Base-by-base conservation (phyloP, 2,329 filamentous ascomycete genomes). In the Bisporella sp. region DNA sequence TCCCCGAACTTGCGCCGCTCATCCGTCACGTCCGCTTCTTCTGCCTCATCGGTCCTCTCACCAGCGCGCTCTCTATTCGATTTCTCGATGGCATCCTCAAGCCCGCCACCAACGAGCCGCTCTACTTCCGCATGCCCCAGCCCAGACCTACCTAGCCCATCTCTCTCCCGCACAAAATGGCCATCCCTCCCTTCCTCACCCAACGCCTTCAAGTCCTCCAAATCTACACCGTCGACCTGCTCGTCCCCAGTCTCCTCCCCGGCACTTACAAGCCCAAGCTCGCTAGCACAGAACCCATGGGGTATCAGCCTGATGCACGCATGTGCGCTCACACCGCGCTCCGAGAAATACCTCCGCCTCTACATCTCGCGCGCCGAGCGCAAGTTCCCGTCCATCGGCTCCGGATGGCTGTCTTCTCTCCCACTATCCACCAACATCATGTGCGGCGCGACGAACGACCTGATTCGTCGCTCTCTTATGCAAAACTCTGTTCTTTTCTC, bases 401-500 rank as follows among this genome's bases (percentile, higher is more conserved):
- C 57, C 5, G 55, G 53, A 33, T 64, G 61, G 61, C 53, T 66
- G 28, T 53, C 54, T 5, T 46, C 57, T 6, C 50, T 54, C 0
- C 66, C 72, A 0, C 67, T 74, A 9, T 65, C 71, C 9, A 69
- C 68, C 4, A 68, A 75, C 2, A 63, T 71, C 2, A 62, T 68
- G 0, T 73, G 71, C 41, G 71, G 73, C 28, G 65, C 80, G 5
- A 75, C 74, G 3, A 67, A 68, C 40, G 73, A 77, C 46, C 69
- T 85, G 12, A 70, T 84, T 45, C 71, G 73, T 48, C 73, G 75
- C 50, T 84, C 79, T 31, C 68, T 82, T 30, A 61, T 68, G 40
- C 82, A 85, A 58, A 80, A 83, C 61, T 77, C 82, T 51, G 66
- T 79, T 29, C 70, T 85, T 48, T 85, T 82, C 69, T 74, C 74